Evolutionary conservation across 176 grass and related monocot species (phyloP), one percentile per base, ranked within the genome.

Genomic region (Triticum turgidum): DNA sequence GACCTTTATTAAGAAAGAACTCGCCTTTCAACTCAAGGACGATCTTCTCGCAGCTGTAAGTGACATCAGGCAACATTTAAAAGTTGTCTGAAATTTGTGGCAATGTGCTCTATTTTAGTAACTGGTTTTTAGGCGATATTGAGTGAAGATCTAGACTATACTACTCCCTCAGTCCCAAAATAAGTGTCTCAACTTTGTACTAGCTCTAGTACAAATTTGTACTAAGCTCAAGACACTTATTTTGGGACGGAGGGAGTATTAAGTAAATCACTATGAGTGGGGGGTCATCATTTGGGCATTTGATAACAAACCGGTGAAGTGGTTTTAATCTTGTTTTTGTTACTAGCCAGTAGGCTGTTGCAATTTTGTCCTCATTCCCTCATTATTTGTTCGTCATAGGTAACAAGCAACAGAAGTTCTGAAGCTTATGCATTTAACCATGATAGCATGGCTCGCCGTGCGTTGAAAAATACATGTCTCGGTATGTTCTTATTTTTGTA

Each of bases 391-490:
- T 78, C 13, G 11, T 87, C 32, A 15, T 74, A 98, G 97, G 90
- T 99, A 27, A 52, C 52, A 87, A 91, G 80, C 79, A 99, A 93
- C 79, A 94, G 73, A 84, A 94, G 87, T 82, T 92, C 90, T 29
- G 97, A 84, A 69, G 58, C 92, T 44, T 99, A 99, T 80, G 70
- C 89, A 68, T 99, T 96, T 69, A 69, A 96, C 68, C 97, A 99
- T 90, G 85, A 89, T 51, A 91, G 91, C 82, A 85, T 96, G 92
- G 84, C 97, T 77, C 90, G 87, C 22, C 93, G 92, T 77, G 84
- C 92, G 85, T 77, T 99, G 87, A 99, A 99, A 84, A 99, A 96
- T 34, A 91, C 92, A 49, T 91, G 90, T 85, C 94, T 99, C 20
- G 94, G 94, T 98, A 87, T 86, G 91, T 78, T 81, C 39, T 65